phyloP scores from a whole-genome alignment of 1,284 basidiomycete species.

The Tylopilus sp. region DNA sequence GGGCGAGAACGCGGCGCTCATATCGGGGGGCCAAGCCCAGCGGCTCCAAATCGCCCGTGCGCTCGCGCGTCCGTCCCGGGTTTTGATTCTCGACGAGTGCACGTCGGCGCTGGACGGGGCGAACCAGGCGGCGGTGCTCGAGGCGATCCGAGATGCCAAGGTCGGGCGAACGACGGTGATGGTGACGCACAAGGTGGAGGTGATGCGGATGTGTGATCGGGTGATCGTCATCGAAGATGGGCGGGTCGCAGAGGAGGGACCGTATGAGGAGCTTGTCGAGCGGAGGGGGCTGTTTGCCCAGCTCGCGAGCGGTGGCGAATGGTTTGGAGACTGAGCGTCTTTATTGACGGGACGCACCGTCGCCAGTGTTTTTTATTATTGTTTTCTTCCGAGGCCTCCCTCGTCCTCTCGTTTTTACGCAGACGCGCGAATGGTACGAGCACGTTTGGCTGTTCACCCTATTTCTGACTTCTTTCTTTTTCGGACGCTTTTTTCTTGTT shows the following conservation, averaged over 20 bases:
- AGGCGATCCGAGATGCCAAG: conserved; percentile 66
- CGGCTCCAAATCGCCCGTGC: conserved; percentile 89
- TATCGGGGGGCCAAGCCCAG: conserved; percentile 95
- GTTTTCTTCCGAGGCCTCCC: neutral
- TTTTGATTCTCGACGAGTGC: conserved; percentile 93
- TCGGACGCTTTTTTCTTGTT: neutral
- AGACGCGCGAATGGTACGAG: conserved; percentile 1
- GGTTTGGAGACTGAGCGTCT: conserved; percentile 49
- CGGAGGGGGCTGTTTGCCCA: conserved; percentile 73
- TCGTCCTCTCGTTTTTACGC: neutral
- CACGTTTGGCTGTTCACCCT: conserved; percentile 17
- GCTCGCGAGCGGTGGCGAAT: conserved; percentile 83
- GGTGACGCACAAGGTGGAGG: conserved; percentile 88
- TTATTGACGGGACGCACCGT: neutral
- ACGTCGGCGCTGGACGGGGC: conserved; percentile 84
- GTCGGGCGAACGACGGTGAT: conserved; percentile 77
- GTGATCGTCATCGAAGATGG: conserved; percentile 82
- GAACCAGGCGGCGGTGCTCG: conserved; percentile 76
- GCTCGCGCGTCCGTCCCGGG: conserved; percentile 61
- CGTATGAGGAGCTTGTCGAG: conserved; percentile 66
- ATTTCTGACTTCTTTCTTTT: neutral
- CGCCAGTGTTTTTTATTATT: neutral
- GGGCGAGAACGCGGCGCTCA: conserved; percentile 82
- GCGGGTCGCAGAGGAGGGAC: conserved; percentile 72
- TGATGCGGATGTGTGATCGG: conserved; percentile 90